Percentiles rank a stretch among this genome's conserved stretches.
These are phyloP conservation scores for Ophiocordyceps camponoti-saundersi DNA, from an alignment of 2,329 filamentous ascomycete species.

Conservation along the genomic window DNA sequence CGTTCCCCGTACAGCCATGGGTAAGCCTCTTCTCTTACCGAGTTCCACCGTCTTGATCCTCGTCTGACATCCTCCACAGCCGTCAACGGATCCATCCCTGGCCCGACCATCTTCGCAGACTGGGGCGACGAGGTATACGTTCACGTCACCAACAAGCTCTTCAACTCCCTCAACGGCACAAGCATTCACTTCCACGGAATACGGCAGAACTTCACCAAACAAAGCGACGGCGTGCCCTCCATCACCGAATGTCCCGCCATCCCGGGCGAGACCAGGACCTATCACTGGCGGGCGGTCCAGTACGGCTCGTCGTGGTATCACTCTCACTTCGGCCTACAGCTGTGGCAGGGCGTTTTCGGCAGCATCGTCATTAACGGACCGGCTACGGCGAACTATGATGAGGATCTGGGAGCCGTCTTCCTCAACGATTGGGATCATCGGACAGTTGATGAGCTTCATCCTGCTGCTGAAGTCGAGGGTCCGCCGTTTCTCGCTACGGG, in stretches of 20 bases:
- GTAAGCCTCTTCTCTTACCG: background rate
- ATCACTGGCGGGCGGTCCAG: constrained; percentile 37
- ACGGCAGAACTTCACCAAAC: constrained; percentile 34
- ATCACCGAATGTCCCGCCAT: constrained; percentile 33
- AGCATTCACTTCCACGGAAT: constrained; percentile 48
- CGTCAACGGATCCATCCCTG: constrained; percentile 41
- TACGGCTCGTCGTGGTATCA: constrained; percentile 45
- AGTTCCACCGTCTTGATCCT: background rate
- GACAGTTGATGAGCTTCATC: constrained; percentile 20
- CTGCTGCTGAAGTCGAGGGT: background rate
- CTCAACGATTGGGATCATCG: constrained; percentile 41
- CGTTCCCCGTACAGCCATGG: constrained; percentile 11
- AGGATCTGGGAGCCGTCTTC: constrained; percentile 42
- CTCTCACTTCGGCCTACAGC: constrained; percentile 34
- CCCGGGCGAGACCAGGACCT: constrained; percentile 33
- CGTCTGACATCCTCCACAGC: constrained; percentile 13
- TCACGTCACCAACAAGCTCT: constrained; percentile 32
- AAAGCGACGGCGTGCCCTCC: constrained; percentile 37
- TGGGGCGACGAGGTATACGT: constrained; percentile 32
- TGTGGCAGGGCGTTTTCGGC: constrained; percentile 39
- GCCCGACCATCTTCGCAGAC: constrained; percentile 37
- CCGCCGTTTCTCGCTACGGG: constrained; percentile 21
- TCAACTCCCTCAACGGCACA: constrained; percentile 32
- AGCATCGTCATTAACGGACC: constrained; percentile 46
- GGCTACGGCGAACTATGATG: constrained; percentile 39